Evolutionary conservation across 495 filamentous ascomycete species (phyloP), one percentile per base, ranked within the genome.

Genomic region (Xylaria curta): DNA sequence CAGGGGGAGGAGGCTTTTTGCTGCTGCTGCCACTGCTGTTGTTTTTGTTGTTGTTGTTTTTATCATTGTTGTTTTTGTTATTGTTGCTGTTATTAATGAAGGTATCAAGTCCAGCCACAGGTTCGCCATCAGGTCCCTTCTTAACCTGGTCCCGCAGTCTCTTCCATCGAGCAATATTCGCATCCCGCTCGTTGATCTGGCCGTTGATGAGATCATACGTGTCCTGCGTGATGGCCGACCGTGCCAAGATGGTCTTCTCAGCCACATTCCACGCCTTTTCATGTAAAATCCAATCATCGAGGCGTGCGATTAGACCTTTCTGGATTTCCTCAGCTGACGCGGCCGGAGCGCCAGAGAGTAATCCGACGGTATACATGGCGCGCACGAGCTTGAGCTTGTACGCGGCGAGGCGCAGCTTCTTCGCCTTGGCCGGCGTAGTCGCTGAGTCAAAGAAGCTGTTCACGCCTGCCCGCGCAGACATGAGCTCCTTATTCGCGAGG

Each of bases 301-400:
- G 63, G 17, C 63, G 63, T 13, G 44, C 71, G 0, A 36, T 51
- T 0, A 77, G 26, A 6, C 68, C 73, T 53, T 54, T 3, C 0
- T 10, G 26, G 21, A 72, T 36, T n/a, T 9, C 6, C 1, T 38
- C 24, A 0, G 15, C 0, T 6, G 73, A 38, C 46, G 42, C 46
- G 0, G 42, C 65, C 9, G 73, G 73, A 0, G 28, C 19, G 6
- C 71, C 51, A 12, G 61, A 44, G 4, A 77, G 24, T 13, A 76
- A 28, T 15, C 74, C 53, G 24, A 56, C 38, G 33, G 69, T 73
- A 9, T 71, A 59, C 6, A 76, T 60, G 24, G 70, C 19, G 38
- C 75, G 75, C n/a, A 73, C 19, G 6, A 65, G 66, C 24, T 70
- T 77, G 12, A 77, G 49, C 0, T 8, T 31, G 28, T 49, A 63